A percentile compares a stretch with the other conserved stretches of the same genome.
These are phyloP conservation scores for Bjerkandera adusta DNA, from an alignment of 1,284 basidiomycete species.

Conservation along the genomic window DNA sequence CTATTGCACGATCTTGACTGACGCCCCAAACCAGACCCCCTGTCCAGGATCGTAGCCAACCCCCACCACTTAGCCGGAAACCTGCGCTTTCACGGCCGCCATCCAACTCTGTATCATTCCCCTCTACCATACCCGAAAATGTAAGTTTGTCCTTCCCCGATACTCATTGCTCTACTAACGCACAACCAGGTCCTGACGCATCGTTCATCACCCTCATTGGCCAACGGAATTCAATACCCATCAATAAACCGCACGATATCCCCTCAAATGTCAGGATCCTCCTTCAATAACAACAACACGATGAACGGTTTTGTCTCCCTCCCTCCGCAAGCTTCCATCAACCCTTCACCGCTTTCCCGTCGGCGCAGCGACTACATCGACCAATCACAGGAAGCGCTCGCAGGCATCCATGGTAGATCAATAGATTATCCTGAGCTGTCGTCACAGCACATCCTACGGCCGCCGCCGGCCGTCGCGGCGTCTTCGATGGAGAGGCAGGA, in stretches of 20 bases:
- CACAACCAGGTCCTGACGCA: constrained; percentile 24
- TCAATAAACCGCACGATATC: constrained; percentile 34
- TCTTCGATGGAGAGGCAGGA: constrained; percentile 69
- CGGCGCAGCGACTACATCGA: constrained; percentile 80
- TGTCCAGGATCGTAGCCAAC: too few species aligned
- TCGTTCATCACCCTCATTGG: constrained; percentile 31
- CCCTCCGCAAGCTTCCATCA: constrained; percentile 79
- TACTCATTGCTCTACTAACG: background rate
- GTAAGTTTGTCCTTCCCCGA: constrained; percentile 30
- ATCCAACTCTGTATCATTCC: constrained; percentile 38
- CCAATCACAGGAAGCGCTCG: constrained; percentile 69
- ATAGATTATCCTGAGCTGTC: constrained; percentile 83
- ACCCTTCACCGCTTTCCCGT: constrained; percentile 66
- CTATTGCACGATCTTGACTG: background rate
- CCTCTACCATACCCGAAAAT: constrained; percentile 40
- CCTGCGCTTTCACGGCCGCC: constrained; percentile 36
- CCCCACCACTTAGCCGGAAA: constrained; percentile 34
- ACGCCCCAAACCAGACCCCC: too few species aligned
- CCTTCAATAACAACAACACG: constrained; percentile 34
- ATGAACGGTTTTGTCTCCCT: constrained; percentile 46
- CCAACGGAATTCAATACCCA: constrained; percentile 46
- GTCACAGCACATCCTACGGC: constrained; percentile 61
- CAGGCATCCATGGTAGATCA: constrained; percentile 44
- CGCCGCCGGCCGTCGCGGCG: constrained; percentile 73
- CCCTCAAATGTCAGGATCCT: constrained; percentile 34